Conservation (phyloP, 176 grass and related monocot genomes). For the Oryza rufipogon region DNA sequence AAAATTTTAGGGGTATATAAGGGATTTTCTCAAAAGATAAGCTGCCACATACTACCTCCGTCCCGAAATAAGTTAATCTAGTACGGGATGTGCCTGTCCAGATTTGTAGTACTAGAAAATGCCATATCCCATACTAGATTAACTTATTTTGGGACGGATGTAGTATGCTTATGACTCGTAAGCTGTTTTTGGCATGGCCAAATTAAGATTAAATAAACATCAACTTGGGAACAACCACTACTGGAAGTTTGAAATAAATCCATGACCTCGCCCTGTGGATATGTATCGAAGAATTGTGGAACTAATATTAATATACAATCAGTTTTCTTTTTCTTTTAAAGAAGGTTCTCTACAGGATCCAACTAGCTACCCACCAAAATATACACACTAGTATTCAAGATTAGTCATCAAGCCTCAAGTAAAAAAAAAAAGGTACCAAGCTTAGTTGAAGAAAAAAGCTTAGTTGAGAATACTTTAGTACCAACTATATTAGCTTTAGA, state of each 20-base stretch:
- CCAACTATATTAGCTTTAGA: background rate
- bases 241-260: background rate
- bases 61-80: no score
- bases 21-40: no score
- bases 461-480: background rate
- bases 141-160: no score
- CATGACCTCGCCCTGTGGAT: background rate
- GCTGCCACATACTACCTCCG: no score
- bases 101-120: no score
- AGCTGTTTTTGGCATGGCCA: conserved; percentile 7
- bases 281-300: background rate
- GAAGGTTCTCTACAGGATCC: background rate
- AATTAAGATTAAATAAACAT: background rate
- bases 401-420: background rate
- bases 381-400: background rate
- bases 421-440: background rate
- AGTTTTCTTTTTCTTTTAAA: background rate
- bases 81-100: no score
- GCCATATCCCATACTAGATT: no score
- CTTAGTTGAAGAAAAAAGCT: background rate
- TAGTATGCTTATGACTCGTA: background rate
- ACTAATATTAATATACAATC: background rate
- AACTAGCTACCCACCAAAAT: background rate
- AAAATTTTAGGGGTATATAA: no score
- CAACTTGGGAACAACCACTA: background rate